phyloP scores from a whole-genome alignment of 169 alveolate genomes.

The Eimeria acervulina region DNA sequence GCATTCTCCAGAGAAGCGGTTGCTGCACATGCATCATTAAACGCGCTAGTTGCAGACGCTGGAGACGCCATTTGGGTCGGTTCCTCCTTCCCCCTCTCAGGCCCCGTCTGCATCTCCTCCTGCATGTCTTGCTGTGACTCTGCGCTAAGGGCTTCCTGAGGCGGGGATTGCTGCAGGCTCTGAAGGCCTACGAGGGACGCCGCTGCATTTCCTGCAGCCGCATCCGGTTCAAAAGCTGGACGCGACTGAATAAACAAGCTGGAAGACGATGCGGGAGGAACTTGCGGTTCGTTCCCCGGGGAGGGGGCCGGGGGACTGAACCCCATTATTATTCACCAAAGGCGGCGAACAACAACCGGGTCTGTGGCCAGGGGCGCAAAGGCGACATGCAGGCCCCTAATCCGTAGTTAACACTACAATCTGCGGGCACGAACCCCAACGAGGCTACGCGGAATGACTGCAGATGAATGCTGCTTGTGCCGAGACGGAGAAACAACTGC shows the following conservation, averaged over 20 bases:
- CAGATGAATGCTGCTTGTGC: slow-evolving; percentile 30
- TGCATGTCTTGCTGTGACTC: slow-evolving; percentile 64
- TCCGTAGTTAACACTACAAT: not conserved
- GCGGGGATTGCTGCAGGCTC: slow-evolving; percentile 14
- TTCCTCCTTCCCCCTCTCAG: slow-evolving; percentile 66
- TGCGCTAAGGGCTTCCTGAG: not conserved
- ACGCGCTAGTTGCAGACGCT: slow-evolving; percentile 64
- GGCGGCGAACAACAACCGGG: slow-evolving; percentile 70
- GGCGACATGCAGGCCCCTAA: slow-evolving; percentile 72
- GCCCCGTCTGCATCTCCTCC: slow-evolving; percentile 68
- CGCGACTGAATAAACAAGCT: slow-evolving; percentile 45
- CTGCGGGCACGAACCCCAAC: slow-evolving; percentile 13
- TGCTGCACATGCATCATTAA: slow-evolving; percentile 75
- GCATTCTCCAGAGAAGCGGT: slow-evolving; percentile 82
- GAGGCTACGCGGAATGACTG: slow-evolving; percentile 42
- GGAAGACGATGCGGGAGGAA: slow-evolving; percentile 64
- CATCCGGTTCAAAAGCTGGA: slow-evolving; percentile 58
- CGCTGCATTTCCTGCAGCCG: slow-evolving; percentile 49
- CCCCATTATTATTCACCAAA: slow-evolving; percentile 73
- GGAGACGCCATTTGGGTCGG: slow-evolving; percentile 72
- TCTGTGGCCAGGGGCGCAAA: slow-evolving; percentile 38
- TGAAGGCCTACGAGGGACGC: slow-evolving; percentile 17
- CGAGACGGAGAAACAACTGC: not conserved
- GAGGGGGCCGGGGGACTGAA: slow-evolving; percentile 65
- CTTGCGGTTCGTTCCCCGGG: slow-evolving; percentile 61